These are phyloP conservation scores for Verticillium zaregamsianum DNA, from an alignment of 2,329 filamentous ascomycete genomes.

Conservation along the genomic window DNA sequence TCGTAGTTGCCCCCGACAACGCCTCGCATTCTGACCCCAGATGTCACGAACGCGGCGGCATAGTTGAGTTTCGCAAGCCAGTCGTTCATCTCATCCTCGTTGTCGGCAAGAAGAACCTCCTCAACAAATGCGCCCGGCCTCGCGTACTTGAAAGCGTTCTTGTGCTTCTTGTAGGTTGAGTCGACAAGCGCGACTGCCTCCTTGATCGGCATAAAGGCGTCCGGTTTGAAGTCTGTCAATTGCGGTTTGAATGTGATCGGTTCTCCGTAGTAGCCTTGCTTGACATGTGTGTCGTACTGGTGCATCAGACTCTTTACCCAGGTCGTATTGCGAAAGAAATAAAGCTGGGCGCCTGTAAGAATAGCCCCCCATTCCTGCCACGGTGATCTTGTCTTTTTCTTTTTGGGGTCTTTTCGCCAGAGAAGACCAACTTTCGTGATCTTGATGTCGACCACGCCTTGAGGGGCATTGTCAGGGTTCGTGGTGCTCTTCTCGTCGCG, in stretches of 20 bases:
- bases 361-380: conserved; percentile 99
- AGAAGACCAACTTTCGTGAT: conserved; percentile 92
- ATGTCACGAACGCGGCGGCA: conserved; percentile 87
- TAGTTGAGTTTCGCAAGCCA: conserved; percentile 97
- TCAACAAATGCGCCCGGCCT: conserved; percentile 75
- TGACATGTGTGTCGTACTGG: conserved; percentile 80
- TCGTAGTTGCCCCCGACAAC: conserved; percentile 83
- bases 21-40: conserved; percentile 85
- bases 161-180: conserved; percentile 86
- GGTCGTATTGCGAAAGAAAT: conserved; percentile 88
- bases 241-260: conserved; percentile 90
- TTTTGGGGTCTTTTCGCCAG: conserved; percentile 92
- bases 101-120: conserved; percentile 86
- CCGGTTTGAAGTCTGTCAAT: conserved; percentile 86
- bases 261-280: conserved; percentile 67
- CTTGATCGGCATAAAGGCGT: conserved; percentile 88
- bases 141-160: conserved; percentile 89
- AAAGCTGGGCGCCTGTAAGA: conserved; percentile 92
- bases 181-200: conserved; percentile 87
- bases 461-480: conserved; percentile 81
- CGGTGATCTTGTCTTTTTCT: conserved; percentile 88
- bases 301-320: conserved; percentile 91
- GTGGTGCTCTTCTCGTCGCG: conserved; percentile 81
- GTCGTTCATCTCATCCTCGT: conserved; percentile 88
- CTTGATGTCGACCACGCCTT: conserved; percentile 94